phyloP scores from a whole-genome alignment of 2,329 filamentous ascomycete genomes.

The Exophiala aquamarina region DNA sequence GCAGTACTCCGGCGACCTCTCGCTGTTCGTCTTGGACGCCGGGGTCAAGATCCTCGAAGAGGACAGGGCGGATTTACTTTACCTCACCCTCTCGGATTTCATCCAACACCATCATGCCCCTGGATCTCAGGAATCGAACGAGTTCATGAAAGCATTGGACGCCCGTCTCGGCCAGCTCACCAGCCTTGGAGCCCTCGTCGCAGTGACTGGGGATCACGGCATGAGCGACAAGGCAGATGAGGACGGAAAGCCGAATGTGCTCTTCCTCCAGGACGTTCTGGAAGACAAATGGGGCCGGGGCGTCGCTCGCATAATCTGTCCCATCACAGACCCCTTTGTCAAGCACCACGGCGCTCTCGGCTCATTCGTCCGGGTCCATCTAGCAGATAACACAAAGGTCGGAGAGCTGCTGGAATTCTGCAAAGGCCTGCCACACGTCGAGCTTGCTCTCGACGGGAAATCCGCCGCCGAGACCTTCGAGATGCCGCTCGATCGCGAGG shows the following conservation, averaged over 20 bases:
- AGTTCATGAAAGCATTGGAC: slow-evolving; percentile 38
- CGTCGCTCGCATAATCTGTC: slow-evolving; percentile 42
- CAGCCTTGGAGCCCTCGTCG: slow-evolving; percentile 38
- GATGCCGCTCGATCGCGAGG: slow-evolving; percentile 43
- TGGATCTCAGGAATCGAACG: slow-evolving; percentile 36
- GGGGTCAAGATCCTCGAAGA: slow-evolving; percentile 45
- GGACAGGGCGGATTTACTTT: slow-evolving; percentile 40
- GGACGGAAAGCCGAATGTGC: slow-evolving; percentile 37
- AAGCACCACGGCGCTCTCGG: slow-evolving; percentile 45
- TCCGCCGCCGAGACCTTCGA: slow-evolving; percentile 38
- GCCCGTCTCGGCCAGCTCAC: slow-evolving; percentile 26
- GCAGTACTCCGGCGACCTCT: slow-evolving; percentile 47
- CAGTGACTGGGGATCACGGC: slow-evolving; percentile 45
- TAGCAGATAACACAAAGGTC: slow-evolving; percentile 26
- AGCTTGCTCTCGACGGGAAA: slow-evolving; percentile 32
- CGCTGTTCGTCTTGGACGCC: slow-evolving; percentile 45
- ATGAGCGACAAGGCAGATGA: slow-evolving; percentile 43
- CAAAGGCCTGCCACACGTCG: slow-evolving; percentile 34
- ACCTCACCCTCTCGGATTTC: slow-evolving; percentile 47
- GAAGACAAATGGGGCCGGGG: slow-evolving; percentile 32
- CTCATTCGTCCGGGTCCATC: slow-evolving; percentile 43
- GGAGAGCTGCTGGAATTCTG: slow-evolving; percentile 34
- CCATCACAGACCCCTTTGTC: slow-evolving; percentile 47
- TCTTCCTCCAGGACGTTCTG: slow-evolving; percentile 43
- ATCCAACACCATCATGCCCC: slow-evolving; percentile 47